Evolutionary conservation across 305 asterid species (phyloP).

Genomic region (Solanum hybrid): DNA sequence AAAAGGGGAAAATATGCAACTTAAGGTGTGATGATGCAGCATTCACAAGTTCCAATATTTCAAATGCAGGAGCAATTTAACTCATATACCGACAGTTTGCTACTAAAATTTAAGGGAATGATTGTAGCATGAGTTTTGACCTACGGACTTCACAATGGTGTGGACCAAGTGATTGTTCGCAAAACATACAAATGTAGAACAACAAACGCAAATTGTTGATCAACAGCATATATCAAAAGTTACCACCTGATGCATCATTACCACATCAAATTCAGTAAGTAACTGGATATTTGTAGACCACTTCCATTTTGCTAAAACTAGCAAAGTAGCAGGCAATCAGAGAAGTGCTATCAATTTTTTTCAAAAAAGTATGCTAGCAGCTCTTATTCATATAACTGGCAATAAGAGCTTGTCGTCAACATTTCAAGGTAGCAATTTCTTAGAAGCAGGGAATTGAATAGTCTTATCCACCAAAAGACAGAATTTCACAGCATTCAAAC

Average conservation of each 20-base stretch:
- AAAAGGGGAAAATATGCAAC: not conserved
- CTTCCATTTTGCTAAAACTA: not conserved
- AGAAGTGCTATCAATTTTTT: not conserved
- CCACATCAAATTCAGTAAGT: not conserved
- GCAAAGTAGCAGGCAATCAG: not conserved
- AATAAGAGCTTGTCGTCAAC: not conserved
- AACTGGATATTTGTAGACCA: not conserved
- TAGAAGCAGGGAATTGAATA: not conserved
- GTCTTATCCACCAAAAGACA: slow-evolving; percentile 55
- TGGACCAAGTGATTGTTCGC: not conserved
- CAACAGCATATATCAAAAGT: not conserved
- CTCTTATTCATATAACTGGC: not conserved
- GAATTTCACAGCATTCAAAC: slow-evolving; percentile 17
- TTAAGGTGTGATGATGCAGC: not conserved
- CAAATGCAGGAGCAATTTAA: not conserved
- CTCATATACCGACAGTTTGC: not conserved
- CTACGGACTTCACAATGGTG: not conserved
- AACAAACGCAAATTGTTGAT: not conserved
- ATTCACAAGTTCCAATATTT: not conserved
- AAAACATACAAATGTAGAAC: not conserved
- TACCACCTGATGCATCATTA: not conserved
- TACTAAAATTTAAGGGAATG: not conserved
- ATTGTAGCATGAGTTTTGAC: not conserved
- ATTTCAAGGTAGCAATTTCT: not conserved
- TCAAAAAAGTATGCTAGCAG: not conserved